Evolutionary conservation across 2,329 filamentous ascomycete species (phyloP).

Genomic region (Pyricularia pennisetigena): DNA sequence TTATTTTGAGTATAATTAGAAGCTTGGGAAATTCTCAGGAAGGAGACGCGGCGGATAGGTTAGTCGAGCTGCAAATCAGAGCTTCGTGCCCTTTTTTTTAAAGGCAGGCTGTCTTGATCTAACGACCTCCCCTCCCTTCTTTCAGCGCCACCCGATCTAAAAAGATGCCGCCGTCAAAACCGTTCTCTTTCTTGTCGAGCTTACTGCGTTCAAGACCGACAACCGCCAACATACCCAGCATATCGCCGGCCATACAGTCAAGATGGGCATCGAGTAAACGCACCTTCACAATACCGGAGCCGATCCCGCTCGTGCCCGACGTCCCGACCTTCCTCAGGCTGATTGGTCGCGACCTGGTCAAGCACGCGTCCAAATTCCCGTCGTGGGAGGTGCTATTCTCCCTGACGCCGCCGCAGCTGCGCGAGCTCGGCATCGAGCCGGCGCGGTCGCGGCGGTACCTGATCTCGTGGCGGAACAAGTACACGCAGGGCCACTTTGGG

Average conservation of each 20-base stretch:
- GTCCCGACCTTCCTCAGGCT: slow-evolving; percentile 77
- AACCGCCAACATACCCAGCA: slow-evolving; percentile 16
- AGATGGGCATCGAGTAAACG: slow-evolving; percentile 32
- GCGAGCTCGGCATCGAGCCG: slow-evolving; percentile 78
- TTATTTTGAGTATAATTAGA: not conserved
- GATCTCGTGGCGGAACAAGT: slow-evolving; percentile 78
- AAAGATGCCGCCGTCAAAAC: not conserved
- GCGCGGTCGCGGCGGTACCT: slow-evolving; percentile 75
- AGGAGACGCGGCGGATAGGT: not conserved
- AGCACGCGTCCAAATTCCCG: slow-evolving; percentile 77
- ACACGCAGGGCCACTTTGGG: slow-evolving; percentile 66
- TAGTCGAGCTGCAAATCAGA: not conserved
- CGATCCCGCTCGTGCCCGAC: slow-evolving; percentile 81
- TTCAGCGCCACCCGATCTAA: not conserved
- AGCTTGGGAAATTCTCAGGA: not conserved
- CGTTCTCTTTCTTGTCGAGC: not conserved
- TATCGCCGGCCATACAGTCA: slow-evolving; percentile 19
- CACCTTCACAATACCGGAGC: slow-evolving; percentile 40
- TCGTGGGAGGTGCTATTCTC: slow-evolving; percentile 88
- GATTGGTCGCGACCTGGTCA: slow-evolving; percentile 78
- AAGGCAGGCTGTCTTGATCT: not conserved
- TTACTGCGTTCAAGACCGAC: not conserved
- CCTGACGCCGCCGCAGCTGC: slow-evolving; percentile 65
- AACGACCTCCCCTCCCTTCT: not conserved
- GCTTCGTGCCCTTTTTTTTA: not conserved